These are phyloP conservation scores for Aspergillus carbonarius DNA, from an alignment of 2,329 filamentous ascomycete species.

Conservation along the genomic window DNA sequence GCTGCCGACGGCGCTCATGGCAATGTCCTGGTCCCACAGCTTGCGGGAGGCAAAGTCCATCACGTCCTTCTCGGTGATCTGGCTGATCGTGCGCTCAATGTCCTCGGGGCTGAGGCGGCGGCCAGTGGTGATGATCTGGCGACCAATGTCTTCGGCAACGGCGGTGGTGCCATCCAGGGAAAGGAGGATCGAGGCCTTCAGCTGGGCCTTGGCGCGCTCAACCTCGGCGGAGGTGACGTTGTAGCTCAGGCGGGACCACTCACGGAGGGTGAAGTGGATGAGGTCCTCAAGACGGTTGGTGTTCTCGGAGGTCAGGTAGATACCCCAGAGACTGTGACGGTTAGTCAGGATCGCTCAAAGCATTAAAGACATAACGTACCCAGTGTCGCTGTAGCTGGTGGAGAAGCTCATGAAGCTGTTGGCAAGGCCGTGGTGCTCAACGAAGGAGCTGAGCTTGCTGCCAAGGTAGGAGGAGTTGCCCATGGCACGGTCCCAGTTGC, in stretches of 20 bases:
- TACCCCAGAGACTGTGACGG: slow-evolving; percentile 86
- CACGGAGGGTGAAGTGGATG: slow-evolving; percentile 95
- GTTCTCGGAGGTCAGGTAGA: slow-evolving; percentile 95
- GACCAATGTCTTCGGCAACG: slow-evolving; percentile 95
- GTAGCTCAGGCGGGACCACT: slow-evolving; percentile 94
- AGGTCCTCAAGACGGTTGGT: slow-evolving; percentile 86
- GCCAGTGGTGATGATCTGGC: slow-evolving; percentile 97
- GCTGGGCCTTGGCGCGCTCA: slow-evolving; percentile 97
- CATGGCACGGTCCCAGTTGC: slow-evolving; percentile 99
- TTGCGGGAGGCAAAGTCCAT: slow-evolving; percentile 95
- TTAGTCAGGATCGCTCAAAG: slow-evolving; percentile 9
- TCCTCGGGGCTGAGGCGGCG: slow-evolving; percentile 87
- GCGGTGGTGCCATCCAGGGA: slow-evolving; percentile 97
- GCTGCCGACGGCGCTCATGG: slow-evolving; percentile 86
- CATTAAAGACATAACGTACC: slow-evolving; percentile 58
- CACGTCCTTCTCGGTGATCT: slow-evolving; percentile 91
- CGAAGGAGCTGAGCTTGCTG: slow-evolving; percentile 93
- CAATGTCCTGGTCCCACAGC: slow-evolving; percentile 96
- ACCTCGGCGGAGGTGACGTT: slow-evolving; percentile 86
- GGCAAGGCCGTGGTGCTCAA: slow-evolving; percentile 91
- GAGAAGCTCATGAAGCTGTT: slow-evolving; percentile 99
- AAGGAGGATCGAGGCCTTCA: slow-evolving; percentile 96
- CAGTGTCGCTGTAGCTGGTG: slow-evolving; percentile 98
- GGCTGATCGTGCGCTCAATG: slow-evolving; percentile 87
- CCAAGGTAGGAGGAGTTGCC: slow-evolving; percentile 96